phyloP scores from a whole-genome alignment of 805 yeast species.

The Priceomyces carsonii region DNA sequence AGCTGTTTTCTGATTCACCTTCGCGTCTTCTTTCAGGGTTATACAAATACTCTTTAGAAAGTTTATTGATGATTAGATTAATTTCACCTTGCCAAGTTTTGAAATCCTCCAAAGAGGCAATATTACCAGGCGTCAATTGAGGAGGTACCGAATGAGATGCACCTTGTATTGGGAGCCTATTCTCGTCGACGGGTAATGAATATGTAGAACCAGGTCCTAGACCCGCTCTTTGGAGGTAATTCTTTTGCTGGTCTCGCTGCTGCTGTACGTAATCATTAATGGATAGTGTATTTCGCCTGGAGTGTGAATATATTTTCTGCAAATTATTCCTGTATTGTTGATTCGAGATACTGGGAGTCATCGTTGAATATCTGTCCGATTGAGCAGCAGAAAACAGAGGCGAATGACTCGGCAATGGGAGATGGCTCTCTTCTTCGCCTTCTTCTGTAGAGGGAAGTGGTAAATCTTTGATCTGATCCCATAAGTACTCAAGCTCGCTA shows the following conservation, averaged over 20 bases:
- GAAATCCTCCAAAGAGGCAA: constrained; percentile 38
- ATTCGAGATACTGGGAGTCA: constrained; percentile 31
- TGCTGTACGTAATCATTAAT: constrained; percentile 37
- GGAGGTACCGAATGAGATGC: constrained; percentile 15
- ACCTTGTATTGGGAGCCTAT: constrained; percentile 3
- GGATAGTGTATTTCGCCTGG: constrained; percentile 38
- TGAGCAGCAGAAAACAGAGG: constrained; percentile 35
- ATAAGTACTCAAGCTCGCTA: constrained; percentile 66
- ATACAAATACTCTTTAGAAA: constrained; percentile 38
- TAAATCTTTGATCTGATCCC: constrained; percentile 68
- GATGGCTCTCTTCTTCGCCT: constrained; percentile 18
- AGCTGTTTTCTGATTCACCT: constrained; percentile 12
- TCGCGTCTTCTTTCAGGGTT: constrained; percentile 15
- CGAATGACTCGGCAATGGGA: constrained; percentile 32
- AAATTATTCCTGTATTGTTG: constrained; percentile 35
- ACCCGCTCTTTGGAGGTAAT: constrained; percentile 8
- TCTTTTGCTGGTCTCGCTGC: constrained; percentile 24
- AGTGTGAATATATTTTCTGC: constrained; percentile 45
- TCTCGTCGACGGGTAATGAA: constrained; percentile 17
- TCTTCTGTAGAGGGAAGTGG: constrained; percentile 34
- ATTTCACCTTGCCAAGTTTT: constrained; percentile 56
- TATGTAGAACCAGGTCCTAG: constrained; percentile 18
- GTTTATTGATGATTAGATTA: constrained; percentile 45
- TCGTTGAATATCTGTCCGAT: constrained; percentile 37
- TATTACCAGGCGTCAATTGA: constrained; percentile 7